A percentile compares a stretch with the other conserved stretches of the same genome.
These are phyloP conservation scores for Diaporthe citri DNA, from an alignment of 2,329 filamentous ascomycete genomes.

Conservation along the genomic window DNA sequence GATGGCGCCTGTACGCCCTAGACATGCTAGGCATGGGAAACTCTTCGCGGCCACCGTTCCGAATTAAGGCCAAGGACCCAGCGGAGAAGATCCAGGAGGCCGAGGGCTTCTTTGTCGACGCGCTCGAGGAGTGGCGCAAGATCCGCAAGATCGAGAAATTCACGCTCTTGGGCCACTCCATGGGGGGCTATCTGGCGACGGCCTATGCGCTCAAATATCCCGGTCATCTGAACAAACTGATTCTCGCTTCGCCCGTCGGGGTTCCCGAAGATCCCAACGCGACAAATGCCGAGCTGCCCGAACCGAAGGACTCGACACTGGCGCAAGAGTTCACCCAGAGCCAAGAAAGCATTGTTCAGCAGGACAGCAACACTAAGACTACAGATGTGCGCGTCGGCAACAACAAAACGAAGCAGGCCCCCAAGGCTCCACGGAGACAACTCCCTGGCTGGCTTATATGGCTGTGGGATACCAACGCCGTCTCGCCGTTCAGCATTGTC, in stretches of 20 bases:
- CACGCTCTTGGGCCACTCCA: constrained; percentile 90
- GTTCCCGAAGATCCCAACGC: constrained; percentile 96
- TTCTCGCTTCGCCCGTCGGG: constrained; percentile 93
- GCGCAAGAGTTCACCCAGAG: constrained; percentile 85
- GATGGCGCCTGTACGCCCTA: constrained; percentile 93
- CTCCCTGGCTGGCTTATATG: constrained; percentile 90
- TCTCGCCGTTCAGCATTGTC: constrained; percentile 93
- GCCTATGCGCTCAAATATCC: constrained; percentile 98
- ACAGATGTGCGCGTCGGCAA: constrained; percentile 57
- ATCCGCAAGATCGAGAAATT: constrained; percentile 92
- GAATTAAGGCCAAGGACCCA: constrained; percentile 85
- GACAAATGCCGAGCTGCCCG: constrained; percentile 82
- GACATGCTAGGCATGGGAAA: constrained; percentile 97
- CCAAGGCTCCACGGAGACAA: constrained; percentile 61
- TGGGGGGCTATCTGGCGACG: constrained; percentile 92
- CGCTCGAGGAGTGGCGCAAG: constrained; percentile 94
- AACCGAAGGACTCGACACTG: constrained; percentile 79
- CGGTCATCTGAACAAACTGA: constrained; percentile 93
- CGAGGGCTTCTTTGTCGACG: constrained; percentile 96
- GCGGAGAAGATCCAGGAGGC: constrained; percentile 87
- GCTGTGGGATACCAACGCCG: constrained; percentile 91
- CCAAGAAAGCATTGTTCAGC: constrained; percentile 64
- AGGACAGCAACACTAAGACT: constrained; percentile 45
- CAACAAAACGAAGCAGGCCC: constrained; percentile 49
- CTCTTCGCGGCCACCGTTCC: constrained; percentile 86